phyloP scores from a whole-genome alignment of 345 rosid species.

The Psidium friedrichsthalianum region DNA sequence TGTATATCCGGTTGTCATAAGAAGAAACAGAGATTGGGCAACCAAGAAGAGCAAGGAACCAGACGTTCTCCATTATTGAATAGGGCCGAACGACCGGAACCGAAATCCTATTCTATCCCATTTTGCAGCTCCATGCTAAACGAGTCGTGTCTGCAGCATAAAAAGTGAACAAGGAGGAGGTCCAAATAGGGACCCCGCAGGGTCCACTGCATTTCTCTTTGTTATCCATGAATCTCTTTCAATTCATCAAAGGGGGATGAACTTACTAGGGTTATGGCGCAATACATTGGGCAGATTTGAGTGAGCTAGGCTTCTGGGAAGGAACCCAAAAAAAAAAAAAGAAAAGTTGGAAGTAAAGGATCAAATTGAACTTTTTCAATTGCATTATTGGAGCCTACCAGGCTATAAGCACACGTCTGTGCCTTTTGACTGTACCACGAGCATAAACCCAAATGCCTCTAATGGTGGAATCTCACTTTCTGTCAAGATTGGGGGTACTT shows the following conservation, averaged over 20 bases:
- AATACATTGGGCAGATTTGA: not conserved
- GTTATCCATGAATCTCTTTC: not conserved
- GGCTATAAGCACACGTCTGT: not conserved
- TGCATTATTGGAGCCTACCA: not conserved
- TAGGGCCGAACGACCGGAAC: not conserved
- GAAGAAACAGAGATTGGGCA: not conserved
- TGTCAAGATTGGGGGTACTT: not conserved
- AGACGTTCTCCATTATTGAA: not conserved
- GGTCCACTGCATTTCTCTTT: not conserved
- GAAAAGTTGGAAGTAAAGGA: not conserved
- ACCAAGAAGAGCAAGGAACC: not conserved
- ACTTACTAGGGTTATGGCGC: not conserved
- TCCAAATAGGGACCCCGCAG: not conserved
- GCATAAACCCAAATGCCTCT: not conserved
- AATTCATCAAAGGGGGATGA: not conserved
- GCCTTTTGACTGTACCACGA: not conserved
- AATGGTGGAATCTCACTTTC: not conserved
- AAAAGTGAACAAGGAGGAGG: not conserved
- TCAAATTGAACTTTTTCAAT: not conserved
- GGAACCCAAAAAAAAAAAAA: not conserved
- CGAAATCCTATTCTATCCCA: not conserved
- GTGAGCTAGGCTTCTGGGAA: not conserved
- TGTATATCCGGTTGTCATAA: not conserved
- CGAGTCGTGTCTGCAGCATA: not conserved
- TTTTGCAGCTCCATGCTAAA: not conserved